Evolutionary conservation across 1,139 yeast genomes (phyloP), one percentile per base, ranked within the genome.

Genomic region (Dujonia santamariae): DNA sequence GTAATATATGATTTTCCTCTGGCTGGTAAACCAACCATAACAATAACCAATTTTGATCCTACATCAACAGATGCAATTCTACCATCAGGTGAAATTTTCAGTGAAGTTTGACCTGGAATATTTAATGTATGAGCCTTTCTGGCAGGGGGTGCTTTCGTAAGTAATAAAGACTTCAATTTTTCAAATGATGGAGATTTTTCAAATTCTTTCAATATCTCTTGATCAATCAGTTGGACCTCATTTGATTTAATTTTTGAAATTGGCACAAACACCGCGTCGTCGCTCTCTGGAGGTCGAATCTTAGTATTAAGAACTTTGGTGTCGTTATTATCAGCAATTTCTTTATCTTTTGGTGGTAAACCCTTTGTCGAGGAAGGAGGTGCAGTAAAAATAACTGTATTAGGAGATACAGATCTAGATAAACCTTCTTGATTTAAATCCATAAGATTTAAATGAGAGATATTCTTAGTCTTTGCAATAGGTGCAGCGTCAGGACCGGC

Each of bases 21-120:
- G 0, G 96, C 96, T 0, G 96, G 96, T 26, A 87, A 63, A 0
- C 97, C 97, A 11, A 88, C 95, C 96, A 87, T 86, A 18, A 92
- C 95, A 45, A 90, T 87, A 15, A 90, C 96, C 36, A 90, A 65
- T 53, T 86, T 86, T 5, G 94, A 80, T 3, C 90, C 92, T 3
- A 75, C 81, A 63, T 77, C 88, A 36, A 72, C 68, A 14, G 79
- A 75, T 1, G 90, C 82, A 35, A 85, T 84, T 37, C 72, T 72
- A 7, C 96, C 96, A 53, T 86, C 94, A 1, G 96, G 95, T 0
- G 90, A 78, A 3, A 77, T 78, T 41, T 85, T 82, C 2, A 92
- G 82, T 30, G 86, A 75, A 0, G 97, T 88, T 46, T 88, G 84
- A 2, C 97, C 97, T 0, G 97, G 97, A 8, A 90, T 87, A 50